A percentile compares a stretch with the other conserved stretches of the same genome.
Conservation (phyloP, 768 basidiomycete genomes). For the Tulasnella sp. region DNA sequence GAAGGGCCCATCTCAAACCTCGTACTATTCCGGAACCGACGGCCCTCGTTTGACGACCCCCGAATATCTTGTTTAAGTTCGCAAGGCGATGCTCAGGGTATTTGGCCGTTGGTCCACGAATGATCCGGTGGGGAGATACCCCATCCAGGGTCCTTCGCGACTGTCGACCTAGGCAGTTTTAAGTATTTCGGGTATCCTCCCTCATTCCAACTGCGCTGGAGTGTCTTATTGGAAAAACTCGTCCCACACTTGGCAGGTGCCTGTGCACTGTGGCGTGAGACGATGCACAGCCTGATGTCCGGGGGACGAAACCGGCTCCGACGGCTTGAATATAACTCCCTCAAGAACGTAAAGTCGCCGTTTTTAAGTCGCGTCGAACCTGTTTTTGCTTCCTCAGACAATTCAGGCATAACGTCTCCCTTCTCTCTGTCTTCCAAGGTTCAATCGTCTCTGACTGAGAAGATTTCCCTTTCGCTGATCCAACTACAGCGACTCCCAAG, state of each 20-base stretch:
- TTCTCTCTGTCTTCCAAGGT: not conserved
- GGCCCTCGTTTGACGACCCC: not conserved
- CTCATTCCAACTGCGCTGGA: too few relatives aligned
- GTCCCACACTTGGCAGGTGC: not conserved
- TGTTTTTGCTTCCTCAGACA: not conserved
- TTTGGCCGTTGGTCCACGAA: not conserved
- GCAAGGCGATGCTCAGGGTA: not conserved
- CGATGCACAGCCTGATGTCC: not conserved
- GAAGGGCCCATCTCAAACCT: not conserved
- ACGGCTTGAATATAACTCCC: conserved; percentile 1
- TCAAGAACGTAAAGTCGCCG: not conserved
- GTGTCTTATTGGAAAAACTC: too few relatives aligned
- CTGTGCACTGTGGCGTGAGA: not conserved
- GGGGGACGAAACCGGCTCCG: not conserved
- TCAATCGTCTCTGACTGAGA: not conserved
- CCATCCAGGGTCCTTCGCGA: too few relatives aligned
- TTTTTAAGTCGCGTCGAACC: not conserved
- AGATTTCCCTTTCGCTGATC: not conserved
- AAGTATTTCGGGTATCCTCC: too few relatives aligned
- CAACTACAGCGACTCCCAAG: not conserved
- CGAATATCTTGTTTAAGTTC: not conserved
- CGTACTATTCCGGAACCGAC: not conserved
- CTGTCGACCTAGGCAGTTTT: too few relatives aligned
- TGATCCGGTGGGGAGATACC: too few relatives aligned
- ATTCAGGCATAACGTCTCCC: not conserved